Evolutionary conservation across 1,139 yeast genomes (phyloP).

Genomic region (Geotrichum restrictum): DNA sequence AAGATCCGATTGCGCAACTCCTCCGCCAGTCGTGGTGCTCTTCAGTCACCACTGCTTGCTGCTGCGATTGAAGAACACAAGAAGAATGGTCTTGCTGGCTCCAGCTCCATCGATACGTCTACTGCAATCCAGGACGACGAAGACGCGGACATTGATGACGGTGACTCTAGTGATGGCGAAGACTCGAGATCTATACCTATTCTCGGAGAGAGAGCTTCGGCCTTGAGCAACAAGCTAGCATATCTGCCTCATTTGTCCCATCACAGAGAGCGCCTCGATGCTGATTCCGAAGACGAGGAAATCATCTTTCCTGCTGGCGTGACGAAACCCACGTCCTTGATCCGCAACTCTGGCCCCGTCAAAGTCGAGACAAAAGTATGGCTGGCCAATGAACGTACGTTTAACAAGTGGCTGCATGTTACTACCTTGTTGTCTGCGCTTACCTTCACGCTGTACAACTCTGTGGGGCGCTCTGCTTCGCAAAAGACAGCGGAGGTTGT

Average conservation of each 20-base stretch:
- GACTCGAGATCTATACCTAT: slow-evolving; percentile 18
- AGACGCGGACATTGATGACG: slow-evolving; percentile 30
- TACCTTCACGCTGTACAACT: slow-evolving; percentile 77
- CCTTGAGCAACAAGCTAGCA: slow-evolving; percentile 11
- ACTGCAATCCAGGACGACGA: slow-evolving; percentile 29
- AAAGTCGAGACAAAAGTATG: slow-evolving; percentile 96
- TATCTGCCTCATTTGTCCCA: slow-evolving; percentile 32
- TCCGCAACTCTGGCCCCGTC: slow-evolving; percentile 86
- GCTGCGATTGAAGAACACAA: slow-evolving; percentile 20
- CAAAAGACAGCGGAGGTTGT: slow-evolving; percentile 43
- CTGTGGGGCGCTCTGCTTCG: slow-evolving; percentile 60
- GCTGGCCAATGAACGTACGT: slow-evolving; percentile 97
- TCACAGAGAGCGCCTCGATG: slow-evolving; percentile 42
- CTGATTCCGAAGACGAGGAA: slow-evolving; percentile 88
- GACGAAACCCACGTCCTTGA: slow-evolving; percentile 66
- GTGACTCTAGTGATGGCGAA: slow-evolving; percentile 31
- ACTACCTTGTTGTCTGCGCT: slow-evolving; percentile 83
- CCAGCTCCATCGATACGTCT: slow-evolving; percentile 15
- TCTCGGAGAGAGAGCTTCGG: slow-evolving; percentile 14
- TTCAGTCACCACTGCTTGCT: slow-evolving; percentile 17
- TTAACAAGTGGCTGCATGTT: slow-evolving; percentile 91
- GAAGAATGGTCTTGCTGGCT: slow-evolving; percentile 13
- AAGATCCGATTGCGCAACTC: slow-evolving; percentile 22
- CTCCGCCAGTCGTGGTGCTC: slow-evolving; percentile 8
- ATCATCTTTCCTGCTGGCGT: slow-evolving; percentile 87